Percentiles rank a stretch among this genome's conserved stretches.
These are phyloP conservation scores for Eutypa lata DNA, from an alignment of 2,329 filamentous ascomycete species.

Conservation along the genomic window DNA sequence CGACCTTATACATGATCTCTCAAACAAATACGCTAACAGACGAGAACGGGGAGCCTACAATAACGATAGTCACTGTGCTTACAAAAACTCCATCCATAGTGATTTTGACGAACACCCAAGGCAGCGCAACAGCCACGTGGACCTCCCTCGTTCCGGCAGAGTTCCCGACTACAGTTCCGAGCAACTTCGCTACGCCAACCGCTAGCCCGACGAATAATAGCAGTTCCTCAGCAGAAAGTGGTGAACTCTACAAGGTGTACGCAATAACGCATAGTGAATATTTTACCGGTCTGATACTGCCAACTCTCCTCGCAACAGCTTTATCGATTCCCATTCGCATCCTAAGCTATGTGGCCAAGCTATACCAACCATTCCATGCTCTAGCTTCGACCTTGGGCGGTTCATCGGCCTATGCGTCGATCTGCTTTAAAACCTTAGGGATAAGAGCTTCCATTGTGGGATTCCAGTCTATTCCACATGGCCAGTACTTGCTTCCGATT, in stretches of 20 bases:
- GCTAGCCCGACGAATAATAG: neutral
- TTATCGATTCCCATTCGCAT: conserved; percentile 12
- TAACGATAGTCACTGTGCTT: conserved; percentile 4
- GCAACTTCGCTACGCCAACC: no score
- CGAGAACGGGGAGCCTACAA: conserved; percentile 4
- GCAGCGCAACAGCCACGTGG: neutral
- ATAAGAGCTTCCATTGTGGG: conserved; percentile 30
- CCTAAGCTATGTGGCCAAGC: conserved; percentile 12
- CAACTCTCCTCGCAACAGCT: conserved; percentile 11
- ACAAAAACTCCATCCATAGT: neutral
- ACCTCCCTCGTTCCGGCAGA: no score
- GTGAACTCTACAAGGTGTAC: neutral
- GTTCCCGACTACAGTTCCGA: no score
- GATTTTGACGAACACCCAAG: conserved; percentile 1
- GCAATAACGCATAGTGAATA: conserved; percentile 7
- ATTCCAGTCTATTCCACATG: conserved; percentile 25
- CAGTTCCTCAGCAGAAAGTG: neutral
- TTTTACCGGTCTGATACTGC: conserved; percentile 11
- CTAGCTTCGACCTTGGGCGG: conserved; percentile 21
- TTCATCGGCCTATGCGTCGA: conserved; percentile 31
- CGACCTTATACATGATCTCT: conserved; percentile 1
- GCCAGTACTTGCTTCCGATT: conserved; percentile 32
- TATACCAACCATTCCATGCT: conserved; percentile 32
- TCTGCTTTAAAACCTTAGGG: conserved; percentile 35
- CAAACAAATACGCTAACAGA: conserved; percentile 1